Evolutionary conservation across 305 asterid genomes (phyloP), one percentile per base, ranked within the genome.

Genomic region (Fraxinus xanthoxyloides): DNA sequence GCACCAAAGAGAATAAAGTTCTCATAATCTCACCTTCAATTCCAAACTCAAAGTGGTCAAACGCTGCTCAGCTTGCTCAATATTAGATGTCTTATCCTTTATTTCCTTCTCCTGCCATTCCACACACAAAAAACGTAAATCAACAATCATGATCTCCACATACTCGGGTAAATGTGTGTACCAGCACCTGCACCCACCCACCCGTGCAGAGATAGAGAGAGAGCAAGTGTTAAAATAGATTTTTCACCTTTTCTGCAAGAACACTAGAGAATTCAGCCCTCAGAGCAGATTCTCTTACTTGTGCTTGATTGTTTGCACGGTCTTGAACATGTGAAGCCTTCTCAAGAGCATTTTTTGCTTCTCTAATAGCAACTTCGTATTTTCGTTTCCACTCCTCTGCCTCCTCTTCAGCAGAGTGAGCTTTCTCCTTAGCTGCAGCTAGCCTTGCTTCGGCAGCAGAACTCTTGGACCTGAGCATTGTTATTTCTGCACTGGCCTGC

Each of bases 381-480:
- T 96, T 96, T 43, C 97, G 95, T 87, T 90, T 90, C 99, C 99
- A 96, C 90, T 96, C 99, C 85, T 90, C 93, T 7, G 98, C 97
- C 88, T 94, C 99, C 86, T 96, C 98, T 80, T 87, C 92, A 38
- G 98, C 97, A 77, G 99, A 93, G 65, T 92, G 92, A 46, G 97
- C 94, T 82, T 91, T 93, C 87, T 96, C 99, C 82, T 91, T 92
- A 80, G 98, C 94, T 81, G 99, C 99, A 76, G 93, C 96, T 72
- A 96, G 87, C 87, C 99, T 92, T 81, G 99, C 99, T 85, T 93
- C 99, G 61, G 99, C 97, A 78, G 99, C 99, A 85, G 97, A 91
- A 78, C 91, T 88, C 87, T 90, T 92, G 43, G 98, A 91, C 85
- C 88, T 90, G 74, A 94, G 95, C 87, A 93, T 88, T 9, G 93